Base-by-base conservation (phyloP, 2,329 filamentous ascomycete genomes). In the Aspergillus alliaceus region DNA sequence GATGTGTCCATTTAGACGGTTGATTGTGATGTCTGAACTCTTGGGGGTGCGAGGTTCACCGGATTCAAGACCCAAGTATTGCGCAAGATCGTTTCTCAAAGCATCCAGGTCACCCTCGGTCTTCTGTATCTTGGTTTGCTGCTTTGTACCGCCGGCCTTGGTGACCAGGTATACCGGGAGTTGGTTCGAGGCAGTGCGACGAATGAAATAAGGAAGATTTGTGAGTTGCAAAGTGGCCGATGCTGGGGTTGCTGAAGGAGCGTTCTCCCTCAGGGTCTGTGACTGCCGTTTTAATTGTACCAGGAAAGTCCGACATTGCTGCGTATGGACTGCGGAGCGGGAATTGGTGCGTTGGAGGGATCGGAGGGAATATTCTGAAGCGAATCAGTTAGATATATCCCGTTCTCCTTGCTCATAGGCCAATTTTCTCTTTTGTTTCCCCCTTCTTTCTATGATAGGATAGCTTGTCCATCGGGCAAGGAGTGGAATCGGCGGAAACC, bases 81-180 rank as follows among this genome's bases (percentile, higher is more conserved):
- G 69, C 35, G 80, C 77, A 56, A 98, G 71, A 64, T 92, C 88
- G 34, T 82, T 74, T 59, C 84, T 81, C 62, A 98, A 72, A 3
- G 79, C 82, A 31, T 79, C 74, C 50, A 86, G 69, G 71, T 96
- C 84, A 15, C 95, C 95, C 56, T 91, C 86, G 50, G 93, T 83
- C 75, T 90, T 92, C 72, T 91, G 89, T 55, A 99, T 77, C 56
- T 85, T 75, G 5, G 93, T 96, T 67, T 90, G 76, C 66, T 86
- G 85, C 69, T 87, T 81, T 63, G 90, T 95, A 14, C 91, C 90
- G 52, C 91, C 91, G 12, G 86, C 82, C 78, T 90, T 93, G 62
- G 77, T 79, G 63, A 86, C 80, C 15, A 86, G 80, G 77, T 98
- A 99, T 44, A 98, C 84, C 24, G 91, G 86, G 2, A 95, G 79